Percentiles rank a stretch among this genome's conserved stretches.
phyloP scores from a whole-genome alignment of 139 green algal species.

The Chlorella sorokiniana region DNA sequence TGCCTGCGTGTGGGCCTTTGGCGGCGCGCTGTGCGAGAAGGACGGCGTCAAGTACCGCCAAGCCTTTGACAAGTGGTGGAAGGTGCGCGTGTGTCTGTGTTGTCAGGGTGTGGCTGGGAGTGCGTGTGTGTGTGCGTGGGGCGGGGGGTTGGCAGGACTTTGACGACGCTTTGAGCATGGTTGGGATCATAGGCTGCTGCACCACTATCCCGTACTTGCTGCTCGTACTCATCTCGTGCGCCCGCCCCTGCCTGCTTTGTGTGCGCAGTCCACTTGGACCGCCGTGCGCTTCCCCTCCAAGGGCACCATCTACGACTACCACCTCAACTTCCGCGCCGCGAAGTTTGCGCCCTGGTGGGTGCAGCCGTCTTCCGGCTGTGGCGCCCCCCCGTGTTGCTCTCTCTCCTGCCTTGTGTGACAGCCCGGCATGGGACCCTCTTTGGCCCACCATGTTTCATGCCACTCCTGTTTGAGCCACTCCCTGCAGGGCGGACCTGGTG shows the following conservation, averaged over 20 bases:
- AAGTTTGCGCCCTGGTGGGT: constrained; percentile 87
- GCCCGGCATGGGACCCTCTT: too few species aligned
- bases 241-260: not conserved
- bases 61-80: constrained; percentile 93
- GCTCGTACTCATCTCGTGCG: not conserved
- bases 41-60: constrained; percentile 88
- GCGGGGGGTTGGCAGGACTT: not conserved
- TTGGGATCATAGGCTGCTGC: too few species aligned
- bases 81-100: too few species aligned
- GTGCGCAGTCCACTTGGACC: constrained; percentile 71
- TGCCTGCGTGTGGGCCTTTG: constrained; percentile 88
- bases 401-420: too few species aligned
- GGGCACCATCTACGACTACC: constrained; percentile 90
- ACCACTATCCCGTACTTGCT: not conserved
- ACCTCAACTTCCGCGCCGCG: constrained; percentile 81
- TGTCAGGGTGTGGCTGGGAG: not conserved
- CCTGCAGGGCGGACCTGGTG: constrained; percentile 64
- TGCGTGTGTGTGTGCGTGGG: not conserved
- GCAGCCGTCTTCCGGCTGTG: too few species aligned
- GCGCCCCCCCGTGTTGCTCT: too few species aligned
- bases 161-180: too few species aligned
- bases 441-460: too few species aligned
- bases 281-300: constrained; percentile 84
- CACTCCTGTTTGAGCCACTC: not conserved
- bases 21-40: constrained; percentile 76